Evolutionary conservation across 495 filamentous ascomycete genomes (phyloP), one percentile per base, ranked within the genome.

Genomic region (Xylaria telfairii): DNA sequence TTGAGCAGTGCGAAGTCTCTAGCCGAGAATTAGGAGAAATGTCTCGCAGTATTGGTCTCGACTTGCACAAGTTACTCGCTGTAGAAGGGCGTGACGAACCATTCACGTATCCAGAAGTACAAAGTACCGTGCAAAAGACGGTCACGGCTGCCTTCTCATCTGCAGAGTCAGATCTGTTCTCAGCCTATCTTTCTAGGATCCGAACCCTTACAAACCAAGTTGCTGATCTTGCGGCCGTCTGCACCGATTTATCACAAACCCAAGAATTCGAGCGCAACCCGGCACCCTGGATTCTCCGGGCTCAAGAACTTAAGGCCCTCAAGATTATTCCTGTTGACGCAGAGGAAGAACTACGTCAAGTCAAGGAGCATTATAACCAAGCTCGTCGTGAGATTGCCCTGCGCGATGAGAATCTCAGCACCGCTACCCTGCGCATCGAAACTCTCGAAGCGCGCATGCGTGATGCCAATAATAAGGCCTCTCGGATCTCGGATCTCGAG

Each of bases 391-490:
- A 84, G 73, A 89, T 89, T 73, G 89, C 89, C 10, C 82, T 90
- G 54, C 86, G 88, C 37, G 91, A 94, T 47, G 84, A 92, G 68
- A 83, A 83, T 30, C 82, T 93, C 24, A 91, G 92, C 72, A 92
- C 93, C 41, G 86, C 93, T 12, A 87, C 89, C 3, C 92, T 97
- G 70, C 96, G 97, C 79, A 95, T 97, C 75, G 96, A 98, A 80
- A 92, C 93, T 6, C 90, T 98, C 54, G 95, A 97, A 76, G 86
- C 87, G 28, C 86, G 91, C 19, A 92, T 90, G 86, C 89, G 92
- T 49, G 94, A 97, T 73, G 88, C 92, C 15, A 88, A 91, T 41
- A 91, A 93, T 69, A 90, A 91, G 77, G 82, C 86, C 28, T 84
- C 87, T 32, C 82, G 83, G 28, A 91, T 94, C 65, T 84, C 83